Conservation (phyloP, 495 filamentous ascomycete genomes). For the Tuber melanosporum region DNA sequence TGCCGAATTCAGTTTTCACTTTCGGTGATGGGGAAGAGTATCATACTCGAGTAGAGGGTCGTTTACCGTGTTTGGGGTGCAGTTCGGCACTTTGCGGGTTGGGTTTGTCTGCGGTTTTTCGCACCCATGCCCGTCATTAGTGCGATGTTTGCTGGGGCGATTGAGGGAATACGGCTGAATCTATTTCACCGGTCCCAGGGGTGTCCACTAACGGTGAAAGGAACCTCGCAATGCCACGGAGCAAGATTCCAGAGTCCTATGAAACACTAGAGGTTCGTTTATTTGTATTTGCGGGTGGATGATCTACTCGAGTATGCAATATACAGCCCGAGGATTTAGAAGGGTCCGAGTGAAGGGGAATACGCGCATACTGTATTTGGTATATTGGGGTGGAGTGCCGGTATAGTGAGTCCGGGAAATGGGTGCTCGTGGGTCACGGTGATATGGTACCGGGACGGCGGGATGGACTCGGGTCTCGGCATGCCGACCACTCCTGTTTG, state of each 20-base stretch:
- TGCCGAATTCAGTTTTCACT: background rate
- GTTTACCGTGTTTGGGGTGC: background rate
- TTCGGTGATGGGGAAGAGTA: background rate
- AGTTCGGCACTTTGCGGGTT: background rate
- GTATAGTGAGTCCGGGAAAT: background rate
- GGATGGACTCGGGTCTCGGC: background rate
- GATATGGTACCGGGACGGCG: background rate
- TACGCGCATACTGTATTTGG: background rate
- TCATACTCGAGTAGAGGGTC: background rate
- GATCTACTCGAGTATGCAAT: background rate
- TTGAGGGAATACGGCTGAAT: background rate
- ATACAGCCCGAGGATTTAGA: background rate
- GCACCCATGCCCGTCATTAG: background rate
- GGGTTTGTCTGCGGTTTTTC: background rate
- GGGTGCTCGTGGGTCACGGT: conserved; percentile 2
- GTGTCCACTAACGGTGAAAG: background rate
- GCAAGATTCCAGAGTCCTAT: background rate
- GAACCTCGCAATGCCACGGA: background rate
- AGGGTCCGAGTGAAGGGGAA: background rate
- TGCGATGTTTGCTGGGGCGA: background rate
- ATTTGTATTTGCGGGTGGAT: background rate
- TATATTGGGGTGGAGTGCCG: background rate
- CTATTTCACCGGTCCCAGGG: background rate
- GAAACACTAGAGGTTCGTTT: background rate
- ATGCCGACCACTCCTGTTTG: conserved; percentile 1